Percentiles rank a stretch among this genome's conserved stretches.
Evolutionary conservation across 768 basidiomycete genomes (phyloP).

Genomic region (Leucosporidium creatinivorum): DNA sequence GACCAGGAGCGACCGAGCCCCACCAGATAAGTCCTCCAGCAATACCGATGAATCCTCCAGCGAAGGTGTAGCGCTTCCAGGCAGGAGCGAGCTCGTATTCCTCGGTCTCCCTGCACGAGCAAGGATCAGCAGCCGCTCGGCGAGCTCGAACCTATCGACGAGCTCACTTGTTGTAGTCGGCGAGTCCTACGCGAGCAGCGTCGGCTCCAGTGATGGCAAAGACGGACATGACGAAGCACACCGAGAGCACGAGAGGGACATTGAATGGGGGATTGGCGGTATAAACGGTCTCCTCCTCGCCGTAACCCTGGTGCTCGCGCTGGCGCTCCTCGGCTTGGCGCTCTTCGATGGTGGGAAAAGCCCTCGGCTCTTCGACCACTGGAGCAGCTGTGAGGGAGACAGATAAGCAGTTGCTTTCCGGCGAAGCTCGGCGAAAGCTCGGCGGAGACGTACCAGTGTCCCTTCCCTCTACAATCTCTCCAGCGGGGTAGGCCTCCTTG

Average conservation of each 20-base stretch:
- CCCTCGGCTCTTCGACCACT: neutral
- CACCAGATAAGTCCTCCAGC: neutral
- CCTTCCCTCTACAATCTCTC: neutral
- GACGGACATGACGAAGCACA: constrained; percentile 16
- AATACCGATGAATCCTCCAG: neutral
- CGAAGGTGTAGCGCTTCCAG: constrained; percentile 24
- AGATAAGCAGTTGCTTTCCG: too few species aligned
- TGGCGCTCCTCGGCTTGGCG: neutral
- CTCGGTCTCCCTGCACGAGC: constrained; percentile 9
- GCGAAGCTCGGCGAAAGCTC: too few species aligned
- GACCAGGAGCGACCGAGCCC: constrained; percentile 14
- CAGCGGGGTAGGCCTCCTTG: neutral
- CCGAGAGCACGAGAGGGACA: constrained; percentile 17
- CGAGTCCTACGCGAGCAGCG: constrained; percentile 18
- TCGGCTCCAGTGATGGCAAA: constrained; percentile 21
- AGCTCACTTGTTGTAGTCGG: constrained; percentile 14
- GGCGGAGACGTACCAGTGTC: neutral
- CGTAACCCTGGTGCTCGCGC: neutral
- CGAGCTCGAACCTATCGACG: neutral
- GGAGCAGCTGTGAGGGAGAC: too few species aligned
- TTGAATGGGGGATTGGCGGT: constrained; percentile 13
- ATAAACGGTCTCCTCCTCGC: constrained; percentile 21
- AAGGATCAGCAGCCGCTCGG: neutral
- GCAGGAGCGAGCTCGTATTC: constrained; percentile 16
- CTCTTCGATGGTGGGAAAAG: neutral